Conservation (phyloP, 331 rosid species). For the Acacia concinna region DNA sequence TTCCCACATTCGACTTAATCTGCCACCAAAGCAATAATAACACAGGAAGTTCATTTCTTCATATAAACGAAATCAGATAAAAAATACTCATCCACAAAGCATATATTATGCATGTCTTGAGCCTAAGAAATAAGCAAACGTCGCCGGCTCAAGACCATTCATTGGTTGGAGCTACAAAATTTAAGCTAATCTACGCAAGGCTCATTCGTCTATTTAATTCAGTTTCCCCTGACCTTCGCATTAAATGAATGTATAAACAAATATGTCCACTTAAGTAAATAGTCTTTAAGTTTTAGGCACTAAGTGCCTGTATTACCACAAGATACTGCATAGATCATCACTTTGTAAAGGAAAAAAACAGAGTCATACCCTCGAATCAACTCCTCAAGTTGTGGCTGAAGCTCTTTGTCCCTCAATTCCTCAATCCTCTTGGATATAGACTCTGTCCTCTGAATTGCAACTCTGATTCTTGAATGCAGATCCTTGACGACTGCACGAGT, state of each 20-base stretch:
- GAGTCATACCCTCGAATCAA: constrained; percentile 76
- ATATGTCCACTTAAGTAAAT: neutral
- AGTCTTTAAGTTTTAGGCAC: neutral
- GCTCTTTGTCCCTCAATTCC: constrained; percentile 90
- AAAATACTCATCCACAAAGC: neutral
- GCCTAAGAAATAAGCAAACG: neutral
- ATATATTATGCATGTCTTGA: neutral
- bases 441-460: constrained; percentile 83
- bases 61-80: neutral
- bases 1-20: constrained; percentile 93
- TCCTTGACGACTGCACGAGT: constrained; percentile 89
- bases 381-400: constrained; percentile 97
- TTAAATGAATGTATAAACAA: neutral
- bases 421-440: constrained; percentile 94
- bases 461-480: constrained; percentile 86
- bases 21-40: constrained; percentile 35
- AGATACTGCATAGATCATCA: constrained; percentile 1
- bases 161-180: neutral
- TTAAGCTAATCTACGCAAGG: constrained; percentile 1
- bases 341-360: neutral
- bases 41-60: constrained; percentile 24
- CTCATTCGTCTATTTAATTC: neutral
- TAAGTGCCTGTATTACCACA: neutral
- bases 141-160: neutral
- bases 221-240: neutral